phyloP scores from a whole-genome alignment of 2,329 filamentous ascomycete genomes.

The Penicillium glabrum region DNA sequence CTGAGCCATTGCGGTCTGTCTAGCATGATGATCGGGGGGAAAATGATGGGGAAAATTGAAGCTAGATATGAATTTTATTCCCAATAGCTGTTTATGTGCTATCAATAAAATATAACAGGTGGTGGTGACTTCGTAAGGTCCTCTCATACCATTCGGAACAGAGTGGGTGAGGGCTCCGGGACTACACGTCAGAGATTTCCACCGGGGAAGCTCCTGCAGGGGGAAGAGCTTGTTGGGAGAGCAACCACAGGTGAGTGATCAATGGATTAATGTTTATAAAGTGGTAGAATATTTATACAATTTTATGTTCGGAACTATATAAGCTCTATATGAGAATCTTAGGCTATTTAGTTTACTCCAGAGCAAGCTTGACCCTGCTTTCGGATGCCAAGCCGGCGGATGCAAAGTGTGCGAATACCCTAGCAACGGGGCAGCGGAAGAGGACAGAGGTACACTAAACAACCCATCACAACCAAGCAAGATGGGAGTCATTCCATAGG shows the following conservation, averaged over 20 bases:
- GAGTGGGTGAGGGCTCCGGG: slow-evolving; percentile 13
- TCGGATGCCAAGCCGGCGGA: slow-evolving; percentile 23
- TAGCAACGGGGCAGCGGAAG: slow-evolving; percentile 19
- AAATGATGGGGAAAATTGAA: not conserved
- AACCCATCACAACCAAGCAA: slow-evolving; percentile 1
- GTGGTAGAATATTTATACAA: not conserved
- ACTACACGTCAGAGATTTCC: slow-evolving; percentile 29
- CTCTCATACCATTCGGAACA: slow-evolving; percentile 10
- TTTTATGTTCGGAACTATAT: not conserved
- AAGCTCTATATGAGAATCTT: not conserved
- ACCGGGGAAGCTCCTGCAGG: slow-evolving; percentile 6
- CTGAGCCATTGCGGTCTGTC: not conserved
- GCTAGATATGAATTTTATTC: not conserved
- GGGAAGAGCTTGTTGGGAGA: not conserved
- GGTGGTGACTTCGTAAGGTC: slow-evolving; percentile 6
- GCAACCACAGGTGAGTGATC: not conserved
- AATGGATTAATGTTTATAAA: not conserved
- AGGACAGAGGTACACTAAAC: slow-evolving; percentile 9
- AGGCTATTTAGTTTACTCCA: not conserved
- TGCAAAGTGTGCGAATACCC: slow-evolving; percentile 21
- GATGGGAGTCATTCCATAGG: not conserved
- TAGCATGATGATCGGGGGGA: not conserved
- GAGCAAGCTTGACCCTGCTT: slow-evolving; percentile 14
- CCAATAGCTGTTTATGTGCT: not conserved
- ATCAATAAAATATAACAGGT: not conserved